Conservation (phyloP, 352 stramenopile species). For the Globisporangium cystogenes region DNA sequence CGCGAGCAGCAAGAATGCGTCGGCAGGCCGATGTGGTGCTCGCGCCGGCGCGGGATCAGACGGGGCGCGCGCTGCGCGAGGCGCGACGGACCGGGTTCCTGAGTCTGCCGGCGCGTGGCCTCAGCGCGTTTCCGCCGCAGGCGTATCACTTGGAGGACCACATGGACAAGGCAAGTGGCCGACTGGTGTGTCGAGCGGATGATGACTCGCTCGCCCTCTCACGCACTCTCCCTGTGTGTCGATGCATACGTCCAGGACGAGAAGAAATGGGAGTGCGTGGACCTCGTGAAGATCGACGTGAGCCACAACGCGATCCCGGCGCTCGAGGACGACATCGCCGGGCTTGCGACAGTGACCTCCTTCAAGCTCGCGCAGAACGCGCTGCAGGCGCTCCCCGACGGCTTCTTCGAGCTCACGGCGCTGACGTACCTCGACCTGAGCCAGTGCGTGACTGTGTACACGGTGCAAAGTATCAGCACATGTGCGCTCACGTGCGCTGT, state of each 20-base stretch:
- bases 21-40: conserved; percentile 51
- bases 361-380: conserved; percentile 74
- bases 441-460: conserved; percentile 32
- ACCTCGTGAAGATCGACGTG: conserved; percentile 74
- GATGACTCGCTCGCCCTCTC: background rate
- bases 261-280: conserved; percentile 83
- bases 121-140: conserved; percentile 60
- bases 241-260: conserved; percentile 38
- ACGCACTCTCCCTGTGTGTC: background rate
- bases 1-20: no score
- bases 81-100: conserved; percentile 56
- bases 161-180: conserved; percentile 47
- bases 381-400: conserved; percentile 45
- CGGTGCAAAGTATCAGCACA: background rate
- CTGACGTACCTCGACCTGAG: conserved; percentile 70
- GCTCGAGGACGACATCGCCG: conserved; percentile 49
- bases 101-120: conserved; percentile 43
- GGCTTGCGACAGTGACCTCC: conserved; percentile 39
- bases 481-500: background rate
- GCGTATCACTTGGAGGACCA: conserved; percentile 74
- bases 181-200: background rate
- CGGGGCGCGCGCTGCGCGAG: conserved; percentile 48
- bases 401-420: conserved; percentile 55
- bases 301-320: conserved; percentile 69
- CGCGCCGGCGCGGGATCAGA: conserved; percentile 50